Conservation (phyloP, 257 asterid genomes). For the Primulina tabacum region DNA sequence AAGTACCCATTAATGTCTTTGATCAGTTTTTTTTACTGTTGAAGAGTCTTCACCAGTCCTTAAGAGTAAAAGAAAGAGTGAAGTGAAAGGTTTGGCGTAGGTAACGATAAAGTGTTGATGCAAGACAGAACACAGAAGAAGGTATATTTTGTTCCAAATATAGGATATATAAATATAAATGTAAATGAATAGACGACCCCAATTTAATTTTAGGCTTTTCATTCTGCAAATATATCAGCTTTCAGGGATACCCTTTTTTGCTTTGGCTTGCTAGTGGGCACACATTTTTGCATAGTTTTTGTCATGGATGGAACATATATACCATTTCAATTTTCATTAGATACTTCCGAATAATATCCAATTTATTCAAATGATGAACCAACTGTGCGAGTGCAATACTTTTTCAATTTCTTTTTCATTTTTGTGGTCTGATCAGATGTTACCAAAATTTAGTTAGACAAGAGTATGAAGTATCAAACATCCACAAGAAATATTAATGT, state of each 20-base stretch:
- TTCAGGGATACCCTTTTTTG: constrained; percentile 52
- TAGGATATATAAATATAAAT: background rate
- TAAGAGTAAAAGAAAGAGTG: constrained; percentile 27
- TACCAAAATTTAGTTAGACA: too few relatives aligned
- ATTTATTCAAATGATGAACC: too few relatives aligned
- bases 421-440: too few relatives aligned
- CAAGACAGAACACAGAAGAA: constrained; percentile 17
- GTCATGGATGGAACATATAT: constrained; percentile 54
- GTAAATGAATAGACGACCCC: background rate
- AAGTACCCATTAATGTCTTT: constrained; percentile 6
- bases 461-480: too few relatives aligned
- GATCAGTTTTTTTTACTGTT: constrained; percentile 27
- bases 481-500: too few relatives aligned
- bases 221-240: constrained; percentile 55
- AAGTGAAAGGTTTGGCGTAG: constrained; percentile 15
- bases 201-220: constrained; percentile 36
- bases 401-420: too few relatives aligned
- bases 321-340: constrained; percentile 35
- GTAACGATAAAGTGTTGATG: background rate
- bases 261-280: constrained; percentile 53
- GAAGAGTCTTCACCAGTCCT: constrained; percentile 33
- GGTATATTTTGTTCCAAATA: constrained; percentile 25
- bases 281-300: constrained; percentile 31
- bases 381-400: too few relatives aligned
- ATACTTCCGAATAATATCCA: constrained; percentile 20